Evolutionary conservation across 1,284 basidiomycete species (phyloP).

Genomic region (Irpex sp.): DNA sequence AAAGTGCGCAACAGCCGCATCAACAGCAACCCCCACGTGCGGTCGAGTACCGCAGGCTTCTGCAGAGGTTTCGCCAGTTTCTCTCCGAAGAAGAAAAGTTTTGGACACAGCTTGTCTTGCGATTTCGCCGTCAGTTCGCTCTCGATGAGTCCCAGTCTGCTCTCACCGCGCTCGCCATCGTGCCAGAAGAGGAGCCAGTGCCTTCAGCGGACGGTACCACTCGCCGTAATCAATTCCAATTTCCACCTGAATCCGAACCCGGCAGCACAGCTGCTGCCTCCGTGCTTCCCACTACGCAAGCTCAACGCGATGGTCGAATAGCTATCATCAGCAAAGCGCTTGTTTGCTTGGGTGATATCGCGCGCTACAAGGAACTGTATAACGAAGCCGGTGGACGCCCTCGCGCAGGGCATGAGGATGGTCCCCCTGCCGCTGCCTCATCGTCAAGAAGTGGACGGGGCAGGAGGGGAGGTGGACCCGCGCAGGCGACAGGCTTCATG

Average conservation of each 20-base stretch:
- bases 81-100: slow-evolving; percentile 86
- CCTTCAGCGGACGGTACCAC: slow-evolving; percentile 12
- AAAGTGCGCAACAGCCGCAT: slow-evolving; percentile 35
- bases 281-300: slow-evolving; percentile 38
- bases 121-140: slow-evolving; percentile 67
- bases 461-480: slow-evolving; percentile 37
- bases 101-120: slow-evolving; percentile 75
- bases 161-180: slow-evolving; percentile 56
- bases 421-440: slow-evolving; percentile 28
- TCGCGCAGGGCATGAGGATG: slow-evolving; percentile 62
- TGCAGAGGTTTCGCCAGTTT: slow-evolving; percentile 86
- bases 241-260: slow-evolving; percentile 46
- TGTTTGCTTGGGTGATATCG: slow-evolving; percentile 91
- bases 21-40: slow-evolving; percentile 34
- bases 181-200: slow-evolving; percentile 27
- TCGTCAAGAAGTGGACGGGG: slow-evolving; percentile 40
- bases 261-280: slow-evolving; percentile 24
- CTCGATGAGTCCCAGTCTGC: slow-evolving; percentile 55
- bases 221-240: slow-evolving; percentile 50
- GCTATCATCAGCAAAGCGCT: slow-evolving; percentile 84
- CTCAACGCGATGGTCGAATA: slow-evolving; percentile 59
- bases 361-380: slow-evolving; percentile 90
- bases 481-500: slow-evolving; percentile 31
- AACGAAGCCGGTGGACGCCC: slow-evolving; percentile 67
- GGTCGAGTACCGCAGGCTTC: slow-evolving; percentile 80